Conservation (phyloP, 306 rosid species). For the Cercis canadensis region DNA sequence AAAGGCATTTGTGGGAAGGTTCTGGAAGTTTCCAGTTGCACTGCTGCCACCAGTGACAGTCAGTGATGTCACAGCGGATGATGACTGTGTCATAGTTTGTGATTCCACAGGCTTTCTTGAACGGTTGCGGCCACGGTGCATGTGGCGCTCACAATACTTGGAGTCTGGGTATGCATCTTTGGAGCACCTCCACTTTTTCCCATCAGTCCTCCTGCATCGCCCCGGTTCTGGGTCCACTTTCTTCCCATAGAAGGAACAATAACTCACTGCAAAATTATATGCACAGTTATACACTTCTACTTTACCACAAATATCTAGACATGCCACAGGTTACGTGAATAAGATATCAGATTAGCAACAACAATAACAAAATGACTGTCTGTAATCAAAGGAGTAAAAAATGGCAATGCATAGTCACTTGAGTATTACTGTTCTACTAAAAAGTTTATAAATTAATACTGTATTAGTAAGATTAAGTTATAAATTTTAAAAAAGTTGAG, state of each 20-base stretch:
- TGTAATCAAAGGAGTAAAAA: no score
- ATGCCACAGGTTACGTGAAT: not conserved
- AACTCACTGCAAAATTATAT: constrained; percentile 64
- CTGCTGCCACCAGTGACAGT: constrained; percentile 50
- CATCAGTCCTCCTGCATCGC: constrained; percentile 85
- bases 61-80: no score
- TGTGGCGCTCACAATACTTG: constrained; percentile 89
- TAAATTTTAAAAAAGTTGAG: constrained; percentile 11
- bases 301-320: constrained; percentile 20
- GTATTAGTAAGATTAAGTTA: not conserved
- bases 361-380: no score
- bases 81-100: constrained; percentile 60
- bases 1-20: constrained; percentile 53
- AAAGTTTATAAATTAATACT: not conserved
- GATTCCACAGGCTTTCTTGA: constrained; percentile 99
- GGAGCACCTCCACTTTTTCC: constrained; percentile 91
- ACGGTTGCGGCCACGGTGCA: constrained; percentile 97
- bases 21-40: constrained; percentile 58
- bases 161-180: constrained; percentile 87
- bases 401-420: not conserved
- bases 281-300: constrained; percentile 15
- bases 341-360: constrained; percentile 21
- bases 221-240: constrained; percentile 95
- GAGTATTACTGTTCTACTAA: no score
- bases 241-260: constrained; percentile 82